A percentile compares a stretch with the other conserved stretches of the same genome.
These are phyloP conservation scores for Carex kokanica DNA, from an alignment of 176 grass and related monocot species.

Conservation along the genomic window DNA sequence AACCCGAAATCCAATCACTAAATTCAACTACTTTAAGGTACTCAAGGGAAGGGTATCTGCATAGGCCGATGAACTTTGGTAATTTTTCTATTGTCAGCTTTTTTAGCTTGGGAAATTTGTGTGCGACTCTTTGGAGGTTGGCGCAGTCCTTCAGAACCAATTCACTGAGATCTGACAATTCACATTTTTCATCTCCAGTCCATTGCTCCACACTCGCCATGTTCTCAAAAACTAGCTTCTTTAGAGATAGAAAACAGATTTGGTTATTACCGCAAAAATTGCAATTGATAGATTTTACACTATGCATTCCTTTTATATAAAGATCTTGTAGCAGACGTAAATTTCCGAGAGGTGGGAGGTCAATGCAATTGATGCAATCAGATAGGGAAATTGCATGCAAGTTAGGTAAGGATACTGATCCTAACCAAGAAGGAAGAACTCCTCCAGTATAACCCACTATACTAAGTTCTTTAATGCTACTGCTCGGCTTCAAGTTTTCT, in stretches of 20 bases:
- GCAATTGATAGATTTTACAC: background rate
- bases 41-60: slow-evolving; percentile 28
- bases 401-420: too few relatives aligned
- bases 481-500: slow-evolving; percentile 14
- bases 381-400: slow-evolving; percentile 5
- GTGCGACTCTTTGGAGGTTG: slow-evolving; percentile 22
- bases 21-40: background rate
- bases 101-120: slow-evolving; percentile 35
- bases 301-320: slow-evolving; percentile 26
- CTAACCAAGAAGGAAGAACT: slow-evolving; percentile 26
- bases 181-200: slow-evolving; percentile 3
- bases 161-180: slow-evolving; percentile 23
- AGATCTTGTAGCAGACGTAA: slow-evolving; percentile 22
- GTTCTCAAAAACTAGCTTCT: slow-evolving; percentile 42
- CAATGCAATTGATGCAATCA: slow-evolving; percentile 7
- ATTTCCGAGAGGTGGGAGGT: slow-evolving; percentile 26
- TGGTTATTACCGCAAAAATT: slow-evolving; percentile 3
- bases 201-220: slow-evolving; percentile 13
- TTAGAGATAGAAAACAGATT: slow-evolving; percentile 21
- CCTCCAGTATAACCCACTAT: slow-evolving; percentile 17
- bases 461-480: slow-evolving; percentile 21
- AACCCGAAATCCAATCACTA: slow-evolving; percentile 38
- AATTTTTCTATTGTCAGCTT: slow-evolving; percentile 28
- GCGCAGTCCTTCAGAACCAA: slow-evolving; percentile 38
- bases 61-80: background rate